Base-by-base conservation (phyloP, 2,329 filamentous ascomycete genomes). In the Trichoderma sp. region DNA sequence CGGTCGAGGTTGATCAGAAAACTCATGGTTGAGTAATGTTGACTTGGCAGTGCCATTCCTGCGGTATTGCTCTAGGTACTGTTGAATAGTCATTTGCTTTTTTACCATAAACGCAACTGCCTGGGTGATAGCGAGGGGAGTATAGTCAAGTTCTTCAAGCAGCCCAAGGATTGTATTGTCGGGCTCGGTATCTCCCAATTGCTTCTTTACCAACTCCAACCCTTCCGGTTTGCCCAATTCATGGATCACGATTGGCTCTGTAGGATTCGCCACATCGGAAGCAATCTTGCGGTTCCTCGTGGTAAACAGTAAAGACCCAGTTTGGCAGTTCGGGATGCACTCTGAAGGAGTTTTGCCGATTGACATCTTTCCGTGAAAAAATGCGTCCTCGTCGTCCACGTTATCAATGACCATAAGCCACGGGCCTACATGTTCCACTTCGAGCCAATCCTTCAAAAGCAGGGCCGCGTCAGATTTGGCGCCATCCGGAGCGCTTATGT, bases 331-430 rank as follows among this genome's bases (percentile, higher is more conserved):
- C 2, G 60, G 62, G 35, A 75, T 75, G n/a, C 74, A 75, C 33
- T 75, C 67, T 11, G 59, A 72, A 24, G 74, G 67, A 18, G 38
- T 72, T 41, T 72, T 75, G 21, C 74, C 74, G 31, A 31, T 21
- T n/a, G 65, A 14, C 59, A 45, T 75, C 41, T 60, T 56, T 14
- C 35, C 38, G 6, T 8, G 6, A 12, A 66, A 75, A 45, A 73
- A 65, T 0, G 50, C 7, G 3, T 73, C 68, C n/a, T 67, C 69
- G 18, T 75, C 69, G 56, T 75, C 74, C 5, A 73, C 68, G 62
- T 75, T 75, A 50, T 75, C 74, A 21, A 75, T 50, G 27, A 75
- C 62, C 62, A 75, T 66, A 0, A 75, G 18, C 74, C 74, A 75
- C 8, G 67, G 59, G 11, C 60, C 60, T 7, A 50, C 6, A 14